Base-by-base conservation (phyloP, 768 basidiomycete species). In the Rhizopogon vinicolor region DNA sequence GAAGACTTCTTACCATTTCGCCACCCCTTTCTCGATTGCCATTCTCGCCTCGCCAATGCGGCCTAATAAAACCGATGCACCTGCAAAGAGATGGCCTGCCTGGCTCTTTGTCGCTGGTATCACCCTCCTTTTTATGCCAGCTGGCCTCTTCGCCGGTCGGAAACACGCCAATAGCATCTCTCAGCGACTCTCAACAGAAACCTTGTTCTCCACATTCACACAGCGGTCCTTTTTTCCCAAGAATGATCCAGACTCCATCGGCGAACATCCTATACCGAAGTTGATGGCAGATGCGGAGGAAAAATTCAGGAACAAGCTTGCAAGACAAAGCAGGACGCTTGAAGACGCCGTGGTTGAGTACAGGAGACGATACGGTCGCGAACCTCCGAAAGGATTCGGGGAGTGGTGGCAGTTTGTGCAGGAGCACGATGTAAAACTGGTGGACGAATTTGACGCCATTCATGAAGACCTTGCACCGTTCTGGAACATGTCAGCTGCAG, bases 361-460 rank as follows among this genome's bases (percentile, higher is more conserved):
- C 72, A 82, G 75, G 60, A 73, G 79, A 55, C 78, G 94, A 56
- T 94, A 96, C 69, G 74, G 75, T 9, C 81, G 89, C 39, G 72
- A 83, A 35, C 97, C 97, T 6, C 96, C 97, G 0, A 82, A 79
- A 42, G 96, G 94, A 0, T 99, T 98, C 59, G 95, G 93, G 65
- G 73, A 79, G 25, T 98, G 96, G 96, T 96, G 85, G 82, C 66
- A 71, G 44, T 98, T 93, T 69, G 89, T 87, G 12, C 73, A 79
- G 67, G 75, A 83, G 54, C 80, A 92, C 69, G 72, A 81, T 6
- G 86, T 91, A 46, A 82, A 85, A 62, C 83, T 98, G 72, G 76
- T 89, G 4, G 96, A 98, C 69, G 96, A 98, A 67, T 98, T 93
- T 63, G 91, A 92, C 56, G 79, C 80, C 5, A 77, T 96, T 16